Conservation (phyloP, 352 stramenopile genomes). For the Pythium coloratum region DNA sequence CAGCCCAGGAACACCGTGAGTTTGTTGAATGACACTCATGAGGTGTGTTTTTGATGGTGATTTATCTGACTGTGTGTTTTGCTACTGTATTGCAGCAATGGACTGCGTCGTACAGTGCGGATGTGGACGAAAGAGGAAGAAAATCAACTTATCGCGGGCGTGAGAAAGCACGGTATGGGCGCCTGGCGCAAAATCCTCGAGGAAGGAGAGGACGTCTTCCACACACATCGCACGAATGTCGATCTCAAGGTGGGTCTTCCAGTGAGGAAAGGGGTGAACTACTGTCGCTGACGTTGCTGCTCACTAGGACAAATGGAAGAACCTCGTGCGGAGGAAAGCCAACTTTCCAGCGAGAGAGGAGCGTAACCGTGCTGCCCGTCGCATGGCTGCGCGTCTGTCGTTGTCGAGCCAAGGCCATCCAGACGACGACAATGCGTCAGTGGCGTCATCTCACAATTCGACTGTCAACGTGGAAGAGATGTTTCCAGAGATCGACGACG, state of each 20-base stretch:
- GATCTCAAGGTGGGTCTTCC: constrained; percentile 53
- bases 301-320: constrained; percentile 30
- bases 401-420: neutral
- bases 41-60: neutral
- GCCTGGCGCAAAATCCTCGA: constrained; percentile 53
- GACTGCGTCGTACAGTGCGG: neutral
- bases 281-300: neutral
- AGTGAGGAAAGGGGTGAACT: too few relatives aligned
- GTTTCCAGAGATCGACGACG: neutral
- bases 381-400: neutral
- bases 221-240: constrained; percentile 49
- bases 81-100: neutral
- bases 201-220: constrained; percentile 41
- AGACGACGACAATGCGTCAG: neutral
- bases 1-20: neutral
- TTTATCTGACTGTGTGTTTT: neutral
- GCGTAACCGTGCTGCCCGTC: neutral
- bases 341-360: neutral
- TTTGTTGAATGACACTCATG: neutral
- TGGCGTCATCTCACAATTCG: neutral
- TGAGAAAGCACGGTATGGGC: constrained; percentile 41
- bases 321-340: constrained; percentile 8
- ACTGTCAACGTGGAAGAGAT: neutral
- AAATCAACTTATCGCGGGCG: constrained; percentile 37
- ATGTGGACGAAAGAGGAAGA: constrained; percentile 53